phyloP scores from a whole-genome alignment of 805 yeast genomes.

The Candida maesae region DNA sequence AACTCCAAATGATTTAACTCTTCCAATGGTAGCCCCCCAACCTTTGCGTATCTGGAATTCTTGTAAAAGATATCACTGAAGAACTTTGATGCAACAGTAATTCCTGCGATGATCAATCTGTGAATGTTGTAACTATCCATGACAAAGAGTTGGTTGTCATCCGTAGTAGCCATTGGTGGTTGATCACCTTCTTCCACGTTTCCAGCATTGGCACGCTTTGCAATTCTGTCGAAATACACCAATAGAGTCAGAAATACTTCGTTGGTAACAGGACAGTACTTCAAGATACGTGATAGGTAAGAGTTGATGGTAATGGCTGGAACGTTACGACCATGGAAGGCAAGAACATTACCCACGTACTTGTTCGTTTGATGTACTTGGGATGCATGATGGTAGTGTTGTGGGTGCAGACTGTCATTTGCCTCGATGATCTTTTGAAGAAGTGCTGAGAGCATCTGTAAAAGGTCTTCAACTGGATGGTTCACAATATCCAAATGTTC shows the following conservation, averaged over 20 bases:
- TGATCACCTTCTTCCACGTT: conserved; percentile 26
- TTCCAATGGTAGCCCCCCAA: conserved; percentile 91
- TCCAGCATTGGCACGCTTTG: conserved; percentile 68
- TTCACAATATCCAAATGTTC: conserved; percentile 57
- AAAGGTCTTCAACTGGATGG: conserved; percentile 74
- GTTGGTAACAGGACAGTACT: conserved; percentile 98
- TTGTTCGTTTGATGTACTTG: conserved; percentile 35
- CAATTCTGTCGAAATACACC: conserved; percentile 92
- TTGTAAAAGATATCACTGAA: conserved; percentile 93
- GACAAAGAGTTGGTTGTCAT: conserved; percentile 66
- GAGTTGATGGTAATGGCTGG: conserved; percentile 94
- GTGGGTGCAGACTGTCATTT: conserved; percentile 79
- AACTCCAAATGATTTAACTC: conserved; percentile 91
- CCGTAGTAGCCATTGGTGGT: conserved; percentile 6
- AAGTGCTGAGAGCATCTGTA: conserved; percentile 81
- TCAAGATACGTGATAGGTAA: conserved; percentile 82
- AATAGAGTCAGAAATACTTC: conserved; percentile 88
- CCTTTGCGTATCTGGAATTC: conserved; percentile 90
- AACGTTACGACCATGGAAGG: conserved; percentile 93
- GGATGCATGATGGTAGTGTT: conserved; percentile 28
- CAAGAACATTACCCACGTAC: conserved; percentile 67
- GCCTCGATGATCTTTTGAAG: conserved; percentile 85
- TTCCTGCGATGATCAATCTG: conserved; percentile 87
- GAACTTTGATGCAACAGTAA: conserved; percentile 93
- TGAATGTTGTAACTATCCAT: conserved; percentile 97